Base-by-base conservation (phyloP, 2,329 filamentous ascomycete genomes). In the Leptographium wingfieldii region DNA sequence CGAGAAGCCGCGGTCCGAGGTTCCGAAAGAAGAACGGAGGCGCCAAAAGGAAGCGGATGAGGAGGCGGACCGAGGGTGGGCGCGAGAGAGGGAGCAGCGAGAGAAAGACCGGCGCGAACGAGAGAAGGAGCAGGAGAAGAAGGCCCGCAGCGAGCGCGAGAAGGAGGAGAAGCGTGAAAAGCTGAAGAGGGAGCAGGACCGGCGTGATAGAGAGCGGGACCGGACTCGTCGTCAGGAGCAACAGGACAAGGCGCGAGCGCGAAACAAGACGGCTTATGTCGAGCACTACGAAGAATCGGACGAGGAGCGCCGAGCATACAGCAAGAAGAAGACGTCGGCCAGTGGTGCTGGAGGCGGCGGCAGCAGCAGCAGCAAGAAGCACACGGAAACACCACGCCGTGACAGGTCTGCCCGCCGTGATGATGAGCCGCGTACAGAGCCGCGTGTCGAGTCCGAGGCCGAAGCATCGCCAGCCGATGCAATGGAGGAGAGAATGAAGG, bases 121-220 rank as follows among this genome's bases (percentile, higher is more conserved):
- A 65, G 62, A 64, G 38, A 73, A 51, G 57, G 76, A 77, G 22
- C 67, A 68, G 48, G 69, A 74, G 19, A 67, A 70, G 11, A 58
- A 55, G 33, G 40, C 55, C 5, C 59, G 60, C 2, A 35, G 46
- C 1, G 59, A 62, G 4, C 60, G 58, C 9, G 68, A 72, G 11
- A 65, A 59, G 25, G 71, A 52, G 67, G 73, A 55, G 65, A 63
- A 64, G 51, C 74, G 72, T 53, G 76, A 77, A 9, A 71, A 57
- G 53, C 19, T 66, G 58, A 70, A 72, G 25, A 70, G 73, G 19
- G 66, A 65, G 22, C 57, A 55, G 25, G 69, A 69, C 52, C 67
- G 61, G 56, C 67, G 68, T 2, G 67, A 68, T 10, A 64, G 63
- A 55, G 65, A 67, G 10, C 64, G 64, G 2, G 68, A 67, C 9